Evolutionary conservation across 2,329 filamentous ascomycete species (phyloP), one percentile per base, ranked within the genome.

Genomic region (Fusarium transvaalense): DNA sequence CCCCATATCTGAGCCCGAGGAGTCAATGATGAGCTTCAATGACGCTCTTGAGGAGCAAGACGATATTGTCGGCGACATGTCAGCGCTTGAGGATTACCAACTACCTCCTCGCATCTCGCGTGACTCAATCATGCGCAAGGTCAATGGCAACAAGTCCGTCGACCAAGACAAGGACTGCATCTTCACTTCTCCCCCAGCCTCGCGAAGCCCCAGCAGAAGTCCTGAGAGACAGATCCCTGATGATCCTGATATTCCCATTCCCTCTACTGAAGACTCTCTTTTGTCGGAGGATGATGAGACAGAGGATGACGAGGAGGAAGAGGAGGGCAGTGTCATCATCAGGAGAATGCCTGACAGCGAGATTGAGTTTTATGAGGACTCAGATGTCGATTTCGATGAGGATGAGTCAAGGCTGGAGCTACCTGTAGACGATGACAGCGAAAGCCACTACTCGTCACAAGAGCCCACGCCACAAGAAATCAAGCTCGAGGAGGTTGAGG

Each of bases 211-310:
- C 4, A 73, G 69, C 43, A 74, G 71, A 57, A 89, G 81, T 70
- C 85, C 87, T 21, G 84, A 87, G 61, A 85, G 83, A 13, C 83
- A 80, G 60, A 82, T 88, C 48, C 81, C 88, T 32, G 85, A 93
- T 62, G 94, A 98, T 76, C 95, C 95, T 9, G 95, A 98, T 77
- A 87, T 96, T 39, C 92, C 95, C 0, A 93, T 97, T 71, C 94
- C 93, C 21, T 97, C 93, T 35, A 91, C 93, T 15, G 95, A 97
- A 79, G 89, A 89, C 69, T 87, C 86, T 3, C 82, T 88, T 6
- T 27, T 47, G 23, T 55, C 52, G 21, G 52, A 55, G 38, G 77
- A 84, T 14, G 79, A 83, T 5, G 80, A 83, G 21, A 79, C 82
- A 3, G 65, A 85, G 38, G 82, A 83, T 25, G 84, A 85, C 46